Evolutionary conservation across 495 filamentous ascomycete species (phyloP), one percentile per base, ranked within the genome.

Genomic region (Penicillium diatomitis): DNA sequence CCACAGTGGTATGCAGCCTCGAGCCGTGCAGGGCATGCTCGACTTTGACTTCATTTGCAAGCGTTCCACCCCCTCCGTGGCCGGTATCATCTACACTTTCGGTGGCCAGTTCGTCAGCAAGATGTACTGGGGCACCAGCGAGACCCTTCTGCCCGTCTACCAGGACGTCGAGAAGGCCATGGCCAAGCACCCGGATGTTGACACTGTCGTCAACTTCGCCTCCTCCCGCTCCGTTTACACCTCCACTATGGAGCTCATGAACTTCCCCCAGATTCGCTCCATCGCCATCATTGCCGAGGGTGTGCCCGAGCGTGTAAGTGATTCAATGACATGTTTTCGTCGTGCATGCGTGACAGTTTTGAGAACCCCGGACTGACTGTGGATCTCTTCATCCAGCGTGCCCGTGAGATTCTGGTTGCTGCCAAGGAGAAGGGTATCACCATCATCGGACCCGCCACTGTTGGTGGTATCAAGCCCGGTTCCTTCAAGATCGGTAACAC

Each of bases 21-120:
- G 88, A 65, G 92, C 92, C 60, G 94, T 96, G 57, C 92, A 98
- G 78, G 94, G 94, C 71, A 98, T 97, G 92, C 86, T 98, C 66
- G 92, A 98, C 71, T 98, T 98, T 72, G 92, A 98, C 79, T 98
- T 97, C 81, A 98, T 98, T 75, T 98, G 92, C 88, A 97, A 96
- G 81, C 87, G 92, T 50, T 78, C 78, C 66, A 95, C 89, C 10
- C 92, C 92, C 49, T 97, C 92, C 52, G 92, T 98, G 44, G 92
- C 92, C 56, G 92, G 90, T 71, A 98, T 98, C 73, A 97, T 98
- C 76, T 98, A 98, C 79, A 96, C 92, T 58, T 98, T 98, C 66
- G 92, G 92, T 71, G 92, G 92, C 47, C 92, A 98, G 69, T 98
- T 97, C 83, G 94, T 98, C 58, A 96, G 90, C 81, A 98, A 98